phyloP scores from a whole-genome alignment of 768 basidiomycete genomes.

The Suillus subalutaceus region DNA sequence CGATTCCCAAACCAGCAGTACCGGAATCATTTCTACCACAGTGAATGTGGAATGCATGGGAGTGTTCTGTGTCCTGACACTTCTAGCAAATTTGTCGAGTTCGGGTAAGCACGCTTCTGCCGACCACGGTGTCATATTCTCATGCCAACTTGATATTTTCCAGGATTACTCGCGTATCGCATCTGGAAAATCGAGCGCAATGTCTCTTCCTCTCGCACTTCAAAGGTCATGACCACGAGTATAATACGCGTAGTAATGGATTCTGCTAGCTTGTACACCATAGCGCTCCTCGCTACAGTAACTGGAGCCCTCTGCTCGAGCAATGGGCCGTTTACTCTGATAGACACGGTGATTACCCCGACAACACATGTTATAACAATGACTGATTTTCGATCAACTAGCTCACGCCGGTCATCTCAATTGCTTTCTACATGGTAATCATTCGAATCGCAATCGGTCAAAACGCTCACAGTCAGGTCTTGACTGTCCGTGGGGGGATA shows the following conservation, averaged over 20 bases:
- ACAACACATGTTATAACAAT: neutral
- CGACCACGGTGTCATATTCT: constrained; percentile 3
- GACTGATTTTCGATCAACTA: neutral
- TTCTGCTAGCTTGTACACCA: constrained; percentile 26
- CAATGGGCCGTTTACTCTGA: constrained; percentile 34
- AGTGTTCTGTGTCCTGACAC: constrained; percentile 7
- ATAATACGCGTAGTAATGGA: constrained; percentile 30
- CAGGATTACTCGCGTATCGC: neutral
- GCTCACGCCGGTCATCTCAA: neutral
- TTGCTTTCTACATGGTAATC: neutral
- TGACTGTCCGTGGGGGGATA: neutral
- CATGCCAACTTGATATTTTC: neutral
- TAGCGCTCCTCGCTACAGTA: constrained; percentile 36
- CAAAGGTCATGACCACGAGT: constrained; percentile 8
- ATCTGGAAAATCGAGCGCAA: neutral
- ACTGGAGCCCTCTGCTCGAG: constrained; percentile 31
- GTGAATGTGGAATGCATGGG: constrained; percentile 6
- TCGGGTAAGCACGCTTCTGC: neutral
- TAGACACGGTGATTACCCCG: neutral
- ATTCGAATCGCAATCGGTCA: constrained; percentile 7
- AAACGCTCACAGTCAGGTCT: neutral
- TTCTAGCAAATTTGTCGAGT: constrained; percentile 9
- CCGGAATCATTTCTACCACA: neutral
- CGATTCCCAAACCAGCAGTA: constrained; percentile 6
- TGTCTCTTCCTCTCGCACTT: neutral